Percentiles rank a stretch among this genome's conserved stretches.
These are phyloP conservation scores for Takashimella tepidaria DNA, from an alignment of 1,284 basidiomycete genomes.

Conservation along the genomic window DNA sequence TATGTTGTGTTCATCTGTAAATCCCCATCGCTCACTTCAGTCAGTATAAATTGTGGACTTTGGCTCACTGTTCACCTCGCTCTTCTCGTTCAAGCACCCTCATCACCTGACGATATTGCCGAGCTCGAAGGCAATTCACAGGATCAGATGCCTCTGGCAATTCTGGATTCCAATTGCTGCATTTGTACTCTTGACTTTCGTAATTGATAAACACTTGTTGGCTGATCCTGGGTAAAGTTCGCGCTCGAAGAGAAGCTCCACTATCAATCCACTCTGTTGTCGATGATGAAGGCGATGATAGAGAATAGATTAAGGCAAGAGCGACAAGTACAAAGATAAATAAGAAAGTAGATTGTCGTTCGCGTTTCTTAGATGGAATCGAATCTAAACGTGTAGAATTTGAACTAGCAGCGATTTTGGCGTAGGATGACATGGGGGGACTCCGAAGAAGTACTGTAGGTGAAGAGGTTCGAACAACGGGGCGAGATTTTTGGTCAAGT, in stretches of 20 bases:
- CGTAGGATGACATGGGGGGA: no score
- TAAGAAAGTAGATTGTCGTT: no score
- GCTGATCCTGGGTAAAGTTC: background rate
- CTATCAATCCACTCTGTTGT: background rate
- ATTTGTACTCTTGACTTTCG: slow-evolving; percentile 4
- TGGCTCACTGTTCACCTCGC: background rate
- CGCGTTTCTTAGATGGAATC: no score
- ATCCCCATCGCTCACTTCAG: slow-evolving; percentile 21
- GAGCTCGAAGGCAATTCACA: slow-evolving; percentile 21
- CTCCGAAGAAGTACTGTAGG: no score
- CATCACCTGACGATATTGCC: slow-evolving; percentile 31
- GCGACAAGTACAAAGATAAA: background rate
- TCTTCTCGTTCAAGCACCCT: slow-evolving; percentile 23
- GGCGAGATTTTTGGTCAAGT: no score
- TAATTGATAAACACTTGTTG: background rate
- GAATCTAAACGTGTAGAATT: no score
- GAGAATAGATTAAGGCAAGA: background rate
- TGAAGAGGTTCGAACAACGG: no score
- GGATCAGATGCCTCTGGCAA: slow-evolving; percentile 18
- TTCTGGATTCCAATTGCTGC: slow-evolving; percentile 24
- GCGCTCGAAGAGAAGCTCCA: background rate
- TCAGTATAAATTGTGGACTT: background rate
- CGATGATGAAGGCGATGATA: background rate
- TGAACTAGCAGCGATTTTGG: no score
- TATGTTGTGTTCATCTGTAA: slow-evolving; percentile 24